A percentile compares a stretch with the other conserved stretches of the same genome.
These are phyloP conservation scores for Leccinellum luteum DNA, from an alignment of 768 basidiomycete species.

Conservation along the genomic window DNA sequence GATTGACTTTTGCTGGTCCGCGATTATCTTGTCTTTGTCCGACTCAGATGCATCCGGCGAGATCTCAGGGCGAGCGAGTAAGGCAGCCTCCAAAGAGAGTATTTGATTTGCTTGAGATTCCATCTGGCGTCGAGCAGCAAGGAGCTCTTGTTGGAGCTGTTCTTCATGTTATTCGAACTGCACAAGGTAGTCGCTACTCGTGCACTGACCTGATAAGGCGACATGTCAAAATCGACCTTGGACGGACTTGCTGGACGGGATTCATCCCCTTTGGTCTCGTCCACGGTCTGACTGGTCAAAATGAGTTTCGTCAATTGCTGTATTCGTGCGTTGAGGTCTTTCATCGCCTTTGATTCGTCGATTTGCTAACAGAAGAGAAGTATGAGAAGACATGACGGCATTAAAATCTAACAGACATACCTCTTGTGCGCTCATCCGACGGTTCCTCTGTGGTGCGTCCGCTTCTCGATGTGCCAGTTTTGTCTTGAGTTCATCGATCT, in stretches of 20 bases:
- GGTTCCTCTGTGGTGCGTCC: slow-evolving; percentile 48
- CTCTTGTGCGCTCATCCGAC: slow-evolving; percentile 47
- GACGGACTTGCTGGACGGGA: slow-evolving; percentile 78
- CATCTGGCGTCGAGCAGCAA: slow-evolving; percentile 71
- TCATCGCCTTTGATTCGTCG: slow-evolving; percentile 83
- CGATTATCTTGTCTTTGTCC: slow-evolving; percentile 73
- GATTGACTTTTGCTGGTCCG: slow-evolving; percentile 72
- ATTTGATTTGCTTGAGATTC: slow-evolving; percentile 83
- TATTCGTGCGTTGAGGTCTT: slow-evolving; percentile 75
- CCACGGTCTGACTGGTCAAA: slow-evolving; percentile 81
- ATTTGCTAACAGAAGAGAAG: slow-evolving; percentile 52
- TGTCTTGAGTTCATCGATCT: slow-evolving; percentile 85
- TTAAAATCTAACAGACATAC: slow-evolving; percentile 18
- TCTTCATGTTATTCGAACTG: not conserved
- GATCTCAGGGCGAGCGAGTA: slow-evolving; percentile 67
- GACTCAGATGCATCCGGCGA: slow-evolving; percentile 62
- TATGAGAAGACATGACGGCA: not conserved
- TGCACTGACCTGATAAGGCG: slow-evolving; percentile 68
- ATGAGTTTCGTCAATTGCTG: slow-evolving; percentile 83
- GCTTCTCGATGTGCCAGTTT: slow-evolving; percentile 70
- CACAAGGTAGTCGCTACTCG: not conserved
- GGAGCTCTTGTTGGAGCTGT: slow-evolving; percentile 85
- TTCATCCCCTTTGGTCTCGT: slow-evolving; percentile 63
- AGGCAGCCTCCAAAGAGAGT: slow-evolving; percentile 74
- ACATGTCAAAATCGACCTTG: slow-evolving; percentile 89